Conservation (phyloP, 495 filamentous ascomycete genomes). For the Polyplosphaeria fusca region DNA sequence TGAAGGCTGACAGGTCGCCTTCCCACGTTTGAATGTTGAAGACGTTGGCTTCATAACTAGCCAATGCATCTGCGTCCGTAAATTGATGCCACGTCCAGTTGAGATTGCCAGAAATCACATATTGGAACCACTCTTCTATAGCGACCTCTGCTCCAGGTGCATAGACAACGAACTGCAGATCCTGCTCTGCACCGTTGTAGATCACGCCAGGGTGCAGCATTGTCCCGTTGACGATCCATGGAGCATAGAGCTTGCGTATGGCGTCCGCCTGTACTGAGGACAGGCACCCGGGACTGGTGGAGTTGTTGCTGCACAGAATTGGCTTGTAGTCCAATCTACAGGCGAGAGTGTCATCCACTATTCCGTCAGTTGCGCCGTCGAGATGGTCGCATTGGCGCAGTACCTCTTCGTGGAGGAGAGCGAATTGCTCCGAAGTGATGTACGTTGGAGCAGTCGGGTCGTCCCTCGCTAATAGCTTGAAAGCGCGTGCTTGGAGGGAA, state of each 20-base stretch:
- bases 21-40: too few relatives aligned
- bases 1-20: neutral
- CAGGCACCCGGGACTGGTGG: neutral
- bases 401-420: neutral
- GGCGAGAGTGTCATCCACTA: neutral
- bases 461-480: neutral
- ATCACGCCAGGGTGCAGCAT: neutral
- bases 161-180: neutral
- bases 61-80: too few relatives aligned
- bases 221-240: neutral
- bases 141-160: neutral
- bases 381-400: neutral
- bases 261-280: neutral
- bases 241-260: neutral
- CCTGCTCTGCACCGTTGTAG: neutral
- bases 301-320: neutral
- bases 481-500: neutral
- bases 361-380: neutral
- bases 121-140: neutral
- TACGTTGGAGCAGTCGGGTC: neutral
- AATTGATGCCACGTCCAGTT: neutral
- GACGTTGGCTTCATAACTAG: too few relatives aligned
- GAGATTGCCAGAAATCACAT: neutral
- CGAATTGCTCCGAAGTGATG: neutral
- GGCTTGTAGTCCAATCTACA: neutral